Base-by-base conservation (phyloP, 1,284 basidiomycete genomes). In the Anthracocystis walkeri region DNA sequence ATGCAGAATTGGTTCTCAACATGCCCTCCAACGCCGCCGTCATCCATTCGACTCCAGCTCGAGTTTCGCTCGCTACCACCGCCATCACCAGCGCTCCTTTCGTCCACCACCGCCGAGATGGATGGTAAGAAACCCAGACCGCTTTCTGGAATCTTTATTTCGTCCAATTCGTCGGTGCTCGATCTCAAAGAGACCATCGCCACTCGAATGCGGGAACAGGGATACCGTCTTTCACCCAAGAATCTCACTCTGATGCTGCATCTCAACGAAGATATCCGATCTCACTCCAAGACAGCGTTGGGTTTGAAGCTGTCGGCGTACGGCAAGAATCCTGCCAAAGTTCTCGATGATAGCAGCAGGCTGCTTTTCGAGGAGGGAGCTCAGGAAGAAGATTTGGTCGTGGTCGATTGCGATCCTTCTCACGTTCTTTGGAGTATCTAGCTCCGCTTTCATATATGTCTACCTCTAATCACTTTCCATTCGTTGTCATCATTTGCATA, bases 161-260 rank as follows among this genome's bases (percentile, higher is more conserved):
- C 64, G 21, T 62, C 58, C 59, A 72, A 66, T 56, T 66, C 60
- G 14, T 66, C 63, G n/a, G 64, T 72, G 5, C 58, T 72, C 14
- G 69, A 72, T 7, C 69, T 72, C 56, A 72, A 72, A 38, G 69
- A 72, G 53, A 45, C 63, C 45, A 59, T 72, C 41, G 55, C 52
- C 4, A 33, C 44, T 5, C 50, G 53, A n/a, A 65, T 72, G 64
- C 41, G 33, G 33, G 51, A 63, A 7, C 31, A 41, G 7, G 69
- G 69, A n/a, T 72, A 66, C 51, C 55, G 59, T 14, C 49, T 72
- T 14, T 72, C 63, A 21, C 69, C 64, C 42, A 58, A 53, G 51
- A 54, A 66, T 20, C 60, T 72, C 41, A 56, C 55, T 6, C 40
- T 66, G 11, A 62, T 50, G 12, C 59, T 72, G 5, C 59, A 66